phyloP scores from a whole-genome alignment of 306 rosid species.

The Prinsepia uniflora region DNA sequence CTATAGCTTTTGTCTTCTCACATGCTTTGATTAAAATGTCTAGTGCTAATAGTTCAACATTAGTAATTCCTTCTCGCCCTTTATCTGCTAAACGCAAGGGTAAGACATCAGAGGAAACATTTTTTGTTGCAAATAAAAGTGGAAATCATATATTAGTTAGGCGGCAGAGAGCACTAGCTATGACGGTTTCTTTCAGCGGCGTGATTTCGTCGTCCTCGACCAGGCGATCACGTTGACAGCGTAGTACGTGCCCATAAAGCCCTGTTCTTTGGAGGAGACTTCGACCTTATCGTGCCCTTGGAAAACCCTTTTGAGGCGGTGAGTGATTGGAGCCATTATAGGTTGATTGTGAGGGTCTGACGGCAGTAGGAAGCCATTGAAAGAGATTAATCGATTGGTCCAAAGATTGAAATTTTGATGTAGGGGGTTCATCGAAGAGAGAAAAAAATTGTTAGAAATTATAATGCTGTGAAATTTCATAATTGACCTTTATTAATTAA shows the following conservation, averaged over 20 bases:
- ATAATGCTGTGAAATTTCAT: too few species aligned
- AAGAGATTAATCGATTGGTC: too few species aligned
- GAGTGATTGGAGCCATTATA: not conserved
- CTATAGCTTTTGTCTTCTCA: slow-evolving; percentile 68
- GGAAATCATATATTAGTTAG: slow-evolving; percentile 31
- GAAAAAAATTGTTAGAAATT: too few species aligned
- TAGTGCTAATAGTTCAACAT: slow-evolving; percentile 72
- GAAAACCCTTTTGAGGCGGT: not conserved
- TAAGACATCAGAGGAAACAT: slow-evolving; percentile 60
- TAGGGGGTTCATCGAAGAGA: too few species aligned
- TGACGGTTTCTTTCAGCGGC: not conserved
- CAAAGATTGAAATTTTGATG: too few species aligned
- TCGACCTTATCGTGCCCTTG: not conserved
- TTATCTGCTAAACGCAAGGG: slow-evolving; percentile 45
- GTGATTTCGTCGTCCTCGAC: not conserved
- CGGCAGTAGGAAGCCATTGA: not conserved
- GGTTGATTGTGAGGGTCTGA: not conserved
- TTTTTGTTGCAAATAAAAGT: slow-evolving; percentile 62
- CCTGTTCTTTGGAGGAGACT: not conserved
- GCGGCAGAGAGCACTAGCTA: not conserved
- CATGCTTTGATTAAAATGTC: slow-evolving; percentile 81
- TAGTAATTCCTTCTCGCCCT: slow-evolving; percentile 56
- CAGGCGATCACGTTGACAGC: not conserved
- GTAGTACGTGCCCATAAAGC: not conserved
- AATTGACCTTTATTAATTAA: too few species aligned